phyloP scores from a whole-genome alignment of 73 alveolate genomes.

The Paramecium biaurelia region DNA sequence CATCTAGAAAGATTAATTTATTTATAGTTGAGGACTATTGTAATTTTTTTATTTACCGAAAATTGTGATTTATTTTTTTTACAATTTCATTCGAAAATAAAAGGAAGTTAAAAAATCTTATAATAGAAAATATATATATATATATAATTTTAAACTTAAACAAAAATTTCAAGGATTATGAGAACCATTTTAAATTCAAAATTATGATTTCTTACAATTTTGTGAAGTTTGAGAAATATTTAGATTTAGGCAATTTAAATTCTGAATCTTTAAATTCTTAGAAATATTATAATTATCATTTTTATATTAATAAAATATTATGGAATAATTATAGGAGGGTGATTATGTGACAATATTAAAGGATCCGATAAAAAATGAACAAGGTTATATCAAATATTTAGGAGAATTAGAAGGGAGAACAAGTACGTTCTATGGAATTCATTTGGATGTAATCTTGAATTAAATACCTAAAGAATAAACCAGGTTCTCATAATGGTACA shows the following conservation, averaged over 20 bases:
- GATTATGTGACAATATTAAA: neutral
- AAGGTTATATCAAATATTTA: neutral
- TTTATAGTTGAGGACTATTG: neutral
- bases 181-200: too few relatives aligned
- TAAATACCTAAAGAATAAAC: neutral
- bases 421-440: neutral
- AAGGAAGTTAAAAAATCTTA: too few relatives aligned
- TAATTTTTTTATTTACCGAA: too few relatives aligned
- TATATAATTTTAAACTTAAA: too few relatives aligned
- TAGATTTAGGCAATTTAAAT: neutral
- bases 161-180: too few relatives aligned
- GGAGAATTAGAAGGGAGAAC: neutral
- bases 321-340: slow-evolving; percentile 9
- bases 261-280: too few relatives aligned
- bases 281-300: neutral
- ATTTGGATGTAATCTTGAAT: neutral
- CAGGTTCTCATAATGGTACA: neutral
- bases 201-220: too few relatives aligned
- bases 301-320: neutral
- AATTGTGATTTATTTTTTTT: too few relatives aligned
- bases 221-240: neutral
- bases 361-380: neutral
- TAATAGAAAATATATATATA: too few relatives aligned
- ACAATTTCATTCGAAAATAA: too few relatives aligned
- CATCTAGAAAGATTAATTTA: neutral